Evolutionary conservation across 2,329 filamentous ascomycete species (phyloP), one percentile per base, ranked within the genome.

Genomic region (Aspergillus neotritici): DNA sequence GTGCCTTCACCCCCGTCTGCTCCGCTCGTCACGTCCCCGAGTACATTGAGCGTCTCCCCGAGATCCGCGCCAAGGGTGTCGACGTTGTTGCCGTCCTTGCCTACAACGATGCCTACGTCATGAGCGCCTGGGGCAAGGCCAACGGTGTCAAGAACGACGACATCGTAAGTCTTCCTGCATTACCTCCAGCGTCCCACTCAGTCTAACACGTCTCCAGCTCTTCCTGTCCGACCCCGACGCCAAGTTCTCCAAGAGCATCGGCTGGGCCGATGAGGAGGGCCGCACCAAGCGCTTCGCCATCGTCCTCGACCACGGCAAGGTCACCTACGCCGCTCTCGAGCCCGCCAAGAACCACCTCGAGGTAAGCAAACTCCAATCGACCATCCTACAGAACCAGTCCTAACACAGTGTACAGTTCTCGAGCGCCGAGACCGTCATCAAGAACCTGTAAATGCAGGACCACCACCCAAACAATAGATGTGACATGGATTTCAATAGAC

Each of bases 71-170:
- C 63, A 91, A 91, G 77, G 87, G 86, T 58, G 85, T 94, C 54
- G 88, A 94, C 68, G 69, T 84, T 51, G 80, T 94, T 59, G 79
- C 87, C 54, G 80, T 93, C 62, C 83, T 94, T 61, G 86, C 87
- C 47, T 84, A 74, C 74, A 94, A 94, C 70, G 89, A 94, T 70
- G 74, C 83, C 52, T 94, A 77, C 64, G 88, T 94, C 67, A 91
- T 91, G 86, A 83, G 81, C 58, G 87, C 86, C 42, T 93, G 87
- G 87, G 84, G 82, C 70, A 94, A 94, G 79, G 87, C 88, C 62
- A 91, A 94, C 71, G 76, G 77, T 41, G 75, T 91, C 62, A 83
- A 79, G 62, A 80, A 82, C 52, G 83, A 91, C 56, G 77, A 79
- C 58, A 80, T 85, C 57, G 76, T 83, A 66, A 46, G 75, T 68